Evolutionary conservation across 116 monocot species (phyloP).

Genomic region (Zostera marina): DNA sequence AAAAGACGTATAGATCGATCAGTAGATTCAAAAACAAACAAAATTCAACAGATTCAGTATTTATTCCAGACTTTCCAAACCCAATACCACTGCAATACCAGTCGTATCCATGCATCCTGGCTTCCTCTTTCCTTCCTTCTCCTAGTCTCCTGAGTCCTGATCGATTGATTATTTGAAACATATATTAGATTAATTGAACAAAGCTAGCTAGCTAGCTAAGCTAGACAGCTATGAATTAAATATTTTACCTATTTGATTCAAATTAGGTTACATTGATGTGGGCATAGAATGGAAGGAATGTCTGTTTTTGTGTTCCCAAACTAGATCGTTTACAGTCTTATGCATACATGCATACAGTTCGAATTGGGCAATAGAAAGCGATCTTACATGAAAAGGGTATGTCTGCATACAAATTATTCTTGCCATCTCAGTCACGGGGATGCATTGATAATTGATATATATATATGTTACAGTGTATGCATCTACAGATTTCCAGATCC

Average conservation of each 20-base stretch:
- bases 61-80: conserved; percentile 1
- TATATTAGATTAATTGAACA: too few relatives aligned
- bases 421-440: conserved; percentile 38
- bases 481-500: too few relatives aligned
- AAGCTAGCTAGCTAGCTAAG: too few relatives aligned
- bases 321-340: conserved; percentile 11
- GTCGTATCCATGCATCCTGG: too few relatives aligned
- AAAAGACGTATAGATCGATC: conserved; percentile 7
- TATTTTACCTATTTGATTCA: neutral
- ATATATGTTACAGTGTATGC: too few relatives aligned
- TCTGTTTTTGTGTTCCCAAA: conserved; percentile 33
- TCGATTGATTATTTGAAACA: too few relatives aligned
- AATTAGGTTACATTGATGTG: conserved; percentile 8
- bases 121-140: neutral
- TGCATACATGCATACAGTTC: conserved; percentile 20
- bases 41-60: conserved; percentile 3
- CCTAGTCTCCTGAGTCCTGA: too few relatives aligned
- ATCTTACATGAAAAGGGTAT: conserved; percentile 44
- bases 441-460: conserved; percentile 37
- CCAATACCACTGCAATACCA: conserved; percentile 1
- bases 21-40: conserved; percentile 4
- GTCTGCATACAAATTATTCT: conserved; percentile 22
- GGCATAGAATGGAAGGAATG: conserved; percentile 33
- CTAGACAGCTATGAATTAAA: too few relatives aligned
- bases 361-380: conserved; percentile 37